phyloP scores from a whole-genome alignment of 306 rosid species.

The Prunus mira region DNA sequence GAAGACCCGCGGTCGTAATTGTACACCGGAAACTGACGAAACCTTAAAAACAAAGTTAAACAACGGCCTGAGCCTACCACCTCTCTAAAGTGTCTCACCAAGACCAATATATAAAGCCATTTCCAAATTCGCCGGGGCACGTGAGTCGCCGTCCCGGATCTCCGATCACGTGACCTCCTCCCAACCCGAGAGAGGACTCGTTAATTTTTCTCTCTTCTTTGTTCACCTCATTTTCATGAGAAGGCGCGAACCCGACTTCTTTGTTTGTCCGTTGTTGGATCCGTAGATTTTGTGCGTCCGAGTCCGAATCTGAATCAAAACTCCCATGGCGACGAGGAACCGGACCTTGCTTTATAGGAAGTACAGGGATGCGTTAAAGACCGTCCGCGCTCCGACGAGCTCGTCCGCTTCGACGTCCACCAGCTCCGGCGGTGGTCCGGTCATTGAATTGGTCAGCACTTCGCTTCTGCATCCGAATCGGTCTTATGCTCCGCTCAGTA shows the following conservation, averaged over 20 bases:
- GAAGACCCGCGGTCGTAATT: background rate
- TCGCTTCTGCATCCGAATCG: slow-evolving; percentile 81
- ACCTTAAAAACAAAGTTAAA: background rate
- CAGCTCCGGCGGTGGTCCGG: slow-evolving; percentile 61
- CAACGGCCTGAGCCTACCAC: background rate
- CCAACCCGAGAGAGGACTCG: background rate
- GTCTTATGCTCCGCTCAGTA: slow-evolving; percentile 82
- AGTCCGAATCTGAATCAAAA: slow-evolving; percentile 27
- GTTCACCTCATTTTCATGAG: slow-evolving; percentile 1
- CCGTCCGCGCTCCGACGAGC: slow-evolving; percentile 65
- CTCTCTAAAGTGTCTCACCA: background rate
- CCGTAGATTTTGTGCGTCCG: background rate
- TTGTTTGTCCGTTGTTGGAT: slow-evolving; percentile 5
- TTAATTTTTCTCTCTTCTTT: background rate
- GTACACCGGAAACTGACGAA: background rate
- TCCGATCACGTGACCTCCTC: slow-evolving; percentile 30
- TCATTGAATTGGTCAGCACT: slow-evolving; percentile 80
- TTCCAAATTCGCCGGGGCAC: slow-evolving; percentile 29
- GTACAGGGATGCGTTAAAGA: slow-evolving; percentile 57
- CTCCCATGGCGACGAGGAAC: slow-evolving; percentile 37
- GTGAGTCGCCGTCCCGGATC: slow-evolving; percentile 27
- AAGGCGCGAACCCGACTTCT: background rate
- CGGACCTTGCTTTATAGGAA: slow-evolving; percentile 28
- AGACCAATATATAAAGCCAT: background rate
- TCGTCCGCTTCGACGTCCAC: slow-evolving; percentile 37